A percentile compares a stretch with the other conserved stretches of the same genome.
phyloP scores from a whole-genome alignment of 495 filamentous ascomycete species.

The Podospora conica region DNA sequence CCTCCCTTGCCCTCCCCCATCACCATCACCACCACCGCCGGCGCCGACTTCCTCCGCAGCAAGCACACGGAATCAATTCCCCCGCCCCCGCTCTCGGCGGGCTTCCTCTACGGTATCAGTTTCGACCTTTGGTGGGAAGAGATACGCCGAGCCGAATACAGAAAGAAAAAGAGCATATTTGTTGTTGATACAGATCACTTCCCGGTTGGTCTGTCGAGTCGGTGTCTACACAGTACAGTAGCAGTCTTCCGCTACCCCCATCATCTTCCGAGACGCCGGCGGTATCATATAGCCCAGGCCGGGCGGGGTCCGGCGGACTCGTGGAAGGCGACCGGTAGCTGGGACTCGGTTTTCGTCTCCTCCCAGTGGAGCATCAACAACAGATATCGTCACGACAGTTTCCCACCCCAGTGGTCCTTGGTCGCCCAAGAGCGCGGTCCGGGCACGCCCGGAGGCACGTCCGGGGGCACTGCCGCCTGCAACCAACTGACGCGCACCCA shows the following conservation, averaged over 20 bases:
- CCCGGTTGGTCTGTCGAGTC: background rate
- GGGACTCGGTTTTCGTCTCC: conserved; percentile 1
- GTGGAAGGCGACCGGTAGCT: background rate
- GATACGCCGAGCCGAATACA: background rate
- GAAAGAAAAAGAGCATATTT: background rate
- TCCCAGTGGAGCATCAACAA: conserved; percentile 6
- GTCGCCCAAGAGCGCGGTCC: background rate
- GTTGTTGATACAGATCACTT: background rate
- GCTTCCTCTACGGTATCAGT: background rate
- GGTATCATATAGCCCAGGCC: background rate
- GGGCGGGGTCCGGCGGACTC: background rate
- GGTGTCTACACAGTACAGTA: background rate
- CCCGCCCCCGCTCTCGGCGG: conserved; percentile 13
- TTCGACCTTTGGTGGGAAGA: background rate
- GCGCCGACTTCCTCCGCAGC: too few relatives aligned
- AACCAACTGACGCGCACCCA: too few relatives aligned
- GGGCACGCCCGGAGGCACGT: too few relatives aligned
- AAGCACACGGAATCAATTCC: too few relatives aligned
- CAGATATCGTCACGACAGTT: background rate
- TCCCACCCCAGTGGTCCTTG: conserved; percentile 6
- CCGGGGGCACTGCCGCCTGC: too few relatives aligned
- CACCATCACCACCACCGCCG: too few relatives aligned
- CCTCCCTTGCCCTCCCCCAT: too few relatives aligned
- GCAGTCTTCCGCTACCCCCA: too few relatives aligned
- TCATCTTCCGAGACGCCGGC: background rate